Evolutionary conservation across 2,329 filamentous ascomycete genomes (phyloP).

Genomic region (Monascus ruber): DNA sequence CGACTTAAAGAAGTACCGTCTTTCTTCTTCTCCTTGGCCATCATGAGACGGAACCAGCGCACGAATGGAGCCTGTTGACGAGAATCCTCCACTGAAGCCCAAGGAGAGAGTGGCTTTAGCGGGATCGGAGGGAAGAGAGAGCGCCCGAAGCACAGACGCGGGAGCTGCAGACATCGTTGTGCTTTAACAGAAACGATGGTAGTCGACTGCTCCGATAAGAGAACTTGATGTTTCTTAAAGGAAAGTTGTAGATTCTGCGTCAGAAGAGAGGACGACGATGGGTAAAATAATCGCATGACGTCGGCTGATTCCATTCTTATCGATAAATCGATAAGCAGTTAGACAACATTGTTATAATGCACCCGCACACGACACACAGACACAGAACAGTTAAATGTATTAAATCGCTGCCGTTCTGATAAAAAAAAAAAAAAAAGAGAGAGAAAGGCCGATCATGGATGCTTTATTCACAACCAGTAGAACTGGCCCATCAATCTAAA

Average conservation of each 20-base stretch:
- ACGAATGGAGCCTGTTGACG: conserved; percentile 31
- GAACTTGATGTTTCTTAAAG: no score
- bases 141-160: conserved; percentile 24
- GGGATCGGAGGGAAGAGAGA: conserved; percentile 22
- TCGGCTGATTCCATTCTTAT: no score
- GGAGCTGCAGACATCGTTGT: conserved; percentile 19
- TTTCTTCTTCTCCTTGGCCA: conserved; percentile 13
- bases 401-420: neutral
- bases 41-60: conserved; percentile 15
- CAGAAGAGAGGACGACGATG: no score
- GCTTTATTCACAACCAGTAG: neutral
- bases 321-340: no score
- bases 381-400: neutral
- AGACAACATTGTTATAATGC: no score
- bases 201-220: no score
- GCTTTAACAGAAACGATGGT: no score
- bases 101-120: conserved; percentile 26
- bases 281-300: no score
- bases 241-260: no score
- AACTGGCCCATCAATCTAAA: neutral
- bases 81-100: conserved; percentile 33
- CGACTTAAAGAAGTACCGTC: conserved; percentile 31
- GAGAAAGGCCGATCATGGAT: neutral
- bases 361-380: no score
- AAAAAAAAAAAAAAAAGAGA: neutral